Base-by-base conservation (phyloP, 2,329 filamentous ascomycete species). In the Annulohypoxylon truncatum region DNA sequence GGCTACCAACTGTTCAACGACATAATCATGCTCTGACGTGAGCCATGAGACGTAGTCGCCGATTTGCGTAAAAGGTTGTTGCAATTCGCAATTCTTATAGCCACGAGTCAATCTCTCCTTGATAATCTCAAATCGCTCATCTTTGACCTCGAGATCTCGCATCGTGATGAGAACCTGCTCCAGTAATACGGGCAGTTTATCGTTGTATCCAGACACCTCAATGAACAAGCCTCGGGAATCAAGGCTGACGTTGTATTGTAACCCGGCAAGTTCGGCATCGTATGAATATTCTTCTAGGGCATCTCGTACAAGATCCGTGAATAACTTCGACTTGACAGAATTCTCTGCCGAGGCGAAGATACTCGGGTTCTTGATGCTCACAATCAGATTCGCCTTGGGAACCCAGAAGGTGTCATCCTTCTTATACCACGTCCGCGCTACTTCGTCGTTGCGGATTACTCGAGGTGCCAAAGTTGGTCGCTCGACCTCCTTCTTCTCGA, bases 391-490 rank as follows among this genome's bases (percentile, higher is more conserved):
- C 2, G 93, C 96, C 78, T 97, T 97, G 7, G 96, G 96, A 8
- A 98, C 96, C 94, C 95, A 98, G 79, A 98, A 99, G 0, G 90
- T 94, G 73, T 99, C 96, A 74, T 99, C 96, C 80, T 98, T 98
- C 83, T 99, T 99, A 84, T 90, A 97, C 96, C 96, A 99, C 2
- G 93, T 91, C 28, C 94, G 89, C 0, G 92, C 89, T 31, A 89
- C 82, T 4, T 90, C 85, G 71, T 97, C 95, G 73, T 97, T 94
- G 71, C 94, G 90, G 67, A 99, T 90, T 22, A 99, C 84, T 66
- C 90, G 91, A 0, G 96, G 96, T 0, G 89, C 84, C 59, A 91
- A 85, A 0, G 90, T 83, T 1, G 94, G 91, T 71, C 92, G 87
- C 24, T 88, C 84, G n/a, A 96, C 86, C 33, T 97, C 92, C 79